These are phyloP conservation scores for Prunus dulcis DNA, from an alignment of 306 rosid species.

Conservation along the genomic window DNA sequence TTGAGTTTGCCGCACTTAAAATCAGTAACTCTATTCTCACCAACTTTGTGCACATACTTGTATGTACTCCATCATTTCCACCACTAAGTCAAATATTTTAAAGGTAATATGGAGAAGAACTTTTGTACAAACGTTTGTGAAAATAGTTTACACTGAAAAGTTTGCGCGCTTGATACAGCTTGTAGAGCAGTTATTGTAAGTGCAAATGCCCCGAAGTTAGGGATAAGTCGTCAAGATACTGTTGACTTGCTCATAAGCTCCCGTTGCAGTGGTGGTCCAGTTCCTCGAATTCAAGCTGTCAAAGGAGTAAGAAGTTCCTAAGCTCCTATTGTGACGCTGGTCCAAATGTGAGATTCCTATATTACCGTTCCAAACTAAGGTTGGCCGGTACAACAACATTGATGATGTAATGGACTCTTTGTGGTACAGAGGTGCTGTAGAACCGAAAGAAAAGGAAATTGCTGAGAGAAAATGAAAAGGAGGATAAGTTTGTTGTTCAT, in stretches of 20 bases:
- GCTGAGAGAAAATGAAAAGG: too few species aligned
- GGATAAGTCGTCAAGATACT: neutral
- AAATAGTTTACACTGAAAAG: too few species aligned
- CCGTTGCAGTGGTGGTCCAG: neutral
- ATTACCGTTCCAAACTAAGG: neutral
- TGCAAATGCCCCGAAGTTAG: neutral
- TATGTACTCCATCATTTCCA: too few species aligned
- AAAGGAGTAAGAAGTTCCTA: neutral
- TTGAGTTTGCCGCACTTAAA: constrained; percentile 6
- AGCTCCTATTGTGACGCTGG: neutral
- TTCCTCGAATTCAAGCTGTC: neutral
- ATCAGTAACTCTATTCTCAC: neutral
- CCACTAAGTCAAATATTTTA: too few species aligned
- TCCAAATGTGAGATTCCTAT: neutral
- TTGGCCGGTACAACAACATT: neutral
- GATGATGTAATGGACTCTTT: neutral
- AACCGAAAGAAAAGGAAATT: too few species aligned
- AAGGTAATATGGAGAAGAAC: too few species aligned
- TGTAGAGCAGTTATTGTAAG: neutral
- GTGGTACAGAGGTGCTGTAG: too few species aligned
- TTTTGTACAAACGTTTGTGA: too few species aligned
- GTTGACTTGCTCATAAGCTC: neutral
- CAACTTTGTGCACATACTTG: neutral
- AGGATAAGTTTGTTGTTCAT: too few species aligned
- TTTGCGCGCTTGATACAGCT: neutral